Base-by-base conservation (phyloP, 169 alveolate species). In the Eimeria acervulina region DNA sequence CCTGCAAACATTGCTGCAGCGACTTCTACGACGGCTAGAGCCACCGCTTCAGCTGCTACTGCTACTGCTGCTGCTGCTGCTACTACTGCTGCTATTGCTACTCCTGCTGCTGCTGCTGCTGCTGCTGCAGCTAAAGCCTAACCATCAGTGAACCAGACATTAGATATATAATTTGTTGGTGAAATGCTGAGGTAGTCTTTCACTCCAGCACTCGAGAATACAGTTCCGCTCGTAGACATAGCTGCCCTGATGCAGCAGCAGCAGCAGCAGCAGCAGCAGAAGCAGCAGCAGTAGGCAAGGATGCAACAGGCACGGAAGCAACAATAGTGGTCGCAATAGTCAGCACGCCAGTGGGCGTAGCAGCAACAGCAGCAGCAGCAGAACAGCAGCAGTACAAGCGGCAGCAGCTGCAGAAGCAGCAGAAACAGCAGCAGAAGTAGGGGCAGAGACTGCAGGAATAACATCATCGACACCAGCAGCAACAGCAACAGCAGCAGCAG, bases 101-200 rank as follows among this genome's bases (percentile, higher is more conserved):
- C 74, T 10, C 5, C 74, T 10, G 74, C 74, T 10, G n/a, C 74
- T 8, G 74, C 74, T 10, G 74, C 74, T 10, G 74, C 74, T 19
- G n/a, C 74, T 10, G 74, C 33, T 10, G 74, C 74, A 23, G 74
- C 74, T 59, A 13, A 59, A 59, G 21, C 8, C 83, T 13, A 6
- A 72, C 83, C 36, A 10, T 42, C n/a, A 72, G 83, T 72, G 17
- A 72, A 72, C 83, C 83, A 72, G 8, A 38, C 83, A 38, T 72
- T 72, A 38, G 52, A 15, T 8, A 72, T 72, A 38, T 72, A 72
- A 38, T 36, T 72, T 5, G 8, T 72, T 3, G 40, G n/a, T 4
- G 83, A 72, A 15, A 72, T 72, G 28, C 44, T 31, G 44, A 72
- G 10, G 21, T 31, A 72, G 21, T 21, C n/a, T 13, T 19, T 28